Base-by-base conservation (phyloP, 192 early-diverging fungal species). In the Diversispora eburnea region DNA sequence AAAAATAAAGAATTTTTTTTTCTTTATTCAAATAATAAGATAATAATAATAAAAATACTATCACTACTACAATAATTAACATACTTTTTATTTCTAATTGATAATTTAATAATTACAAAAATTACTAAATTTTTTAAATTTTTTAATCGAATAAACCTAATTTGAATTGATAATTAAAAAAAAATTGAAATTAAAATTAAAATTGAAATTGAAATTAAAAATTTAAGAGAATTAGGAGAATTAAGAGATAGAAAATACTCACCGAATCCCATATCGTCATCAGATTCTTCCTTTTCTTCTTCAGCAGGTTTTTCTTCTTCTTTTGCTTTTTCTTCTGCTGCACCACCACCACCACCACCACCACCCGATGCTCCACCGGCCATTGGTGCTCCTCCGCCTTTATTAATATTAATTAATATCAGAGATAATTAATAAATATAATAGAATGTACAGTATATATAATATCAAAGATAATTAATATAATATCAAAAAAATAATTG, bases 241-340 rank as follows among this genome's bases (percentile, higher is more conserved):
- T 55, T 19, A 25, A 47, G 43, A 69, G 52, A 64, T n/a, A 3
- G 43, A 59, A 59, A 22, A 17, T 77, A 84, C 80, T 83, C 88
- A 90, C 91, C 91, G 84, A 91, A 89, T 77, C 88, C 90, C 90
- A 92, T 91, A 80, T 92, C 91, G 57, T 91, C 91, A 75, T 93
- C 91, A 68, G 89, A 91, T 83, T 92, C 91, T 78, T 90, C 91
- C 83, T 89, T 86, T 71, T 86, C 87, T 80, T 87, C 87, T 52
- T 82, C 89, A 76, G 87, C 81, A 70, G 78, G 77, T 75, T 82
- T 85, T 67, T 81, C 77, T 73, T 86, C 82, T 46, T 67, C 80
- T 71, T 49, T 72, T 54, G 79, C 25, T 54, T 70, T 75, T n/a
- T 67, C 86, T 67, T 69, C 80, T 78, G 76, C 84, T 64, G 73